Conservation (phyloP, 345 rosid species). For the Geranium brycei region DNA sequence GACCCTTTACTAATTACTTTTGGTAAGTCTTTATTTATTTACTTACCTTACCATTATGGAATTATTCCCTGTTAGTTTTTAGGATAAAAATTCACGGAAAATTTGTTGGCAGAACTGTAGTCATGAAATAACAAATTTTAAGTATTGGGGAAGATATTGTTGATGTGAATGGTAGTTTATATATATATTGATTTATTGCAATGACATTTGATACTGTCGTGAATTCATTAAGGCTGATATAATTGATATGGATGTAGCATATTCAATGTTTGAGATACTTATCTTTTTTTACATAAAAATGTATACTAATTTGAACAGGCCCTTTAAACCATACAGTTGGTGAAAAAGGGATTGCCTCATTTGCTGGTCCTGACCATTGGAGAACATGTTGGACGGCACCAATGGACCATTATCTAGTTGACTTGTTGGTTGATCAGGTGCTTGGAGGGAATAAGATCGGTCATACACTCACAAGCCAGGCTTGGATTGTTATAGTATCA, state of each 20-base stretch:
- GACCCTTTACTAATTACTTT: neutral
- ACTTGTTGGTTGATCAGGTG: slow-evolving; percentile 47
- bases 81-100: neutral
- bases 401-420: slow-evolving; percentile 44
- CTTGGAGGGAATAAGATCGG: slow-evolving; percentile 31
- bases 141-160: too few species aligned
- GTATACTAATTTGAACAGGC: neutral
- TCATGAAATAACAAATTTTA: too few species aligned
- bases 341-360: slow-evolving; percentile 18
- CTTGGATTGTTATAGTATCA: slow-evolving; percentile 46
- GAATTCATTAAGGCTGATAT: too few species aligned
- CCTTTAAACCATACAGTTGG: slow-evolving; percentile 14
- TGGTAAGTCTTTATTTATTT: neutral
- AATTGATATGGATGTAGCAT: too few species aligned
- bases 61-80: neutral
- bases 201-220: too few species aligned
- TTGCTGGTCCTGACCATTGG: slow-evolving; percentile 16
- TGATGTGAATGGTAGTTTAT: too few species aligned
- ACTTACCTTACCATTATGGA: neutral
- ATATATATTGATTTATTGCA: too few species aligned
- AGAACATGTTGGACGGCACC: slow-evolving; percentile 40
- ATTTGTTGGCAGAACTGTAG: too few species aligned
- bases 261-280: neutral
- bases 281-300: neutral
- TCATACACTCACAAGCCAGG: slow-evolving; percentile 36